phyloP scores from a whole-genome alignment of 306 rosid genomes.

The Sicyos edulis region DNA sequence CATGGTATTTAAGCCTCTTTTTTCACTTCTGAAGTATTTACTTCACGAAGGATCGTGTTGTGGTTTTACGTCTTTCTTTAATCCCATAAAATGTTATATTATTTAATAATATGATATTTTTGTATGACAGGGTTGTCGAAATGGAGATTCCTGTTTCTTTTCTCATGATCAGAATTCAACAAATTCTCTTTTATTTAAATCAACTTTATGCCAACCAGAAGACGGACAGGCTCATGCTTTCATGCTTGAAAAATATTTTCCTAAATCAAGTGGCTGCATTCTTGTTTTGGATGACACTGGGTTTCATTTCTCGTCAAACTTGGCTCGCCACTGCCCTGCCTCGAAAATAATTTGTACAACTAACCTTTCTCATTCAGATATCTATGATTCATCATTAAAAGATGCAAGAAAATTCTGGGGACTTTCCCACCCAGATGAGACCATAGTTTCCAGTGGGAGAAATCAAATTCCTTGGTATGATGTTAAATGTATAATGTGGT shows the following conservation, averaged over 20 bases:
- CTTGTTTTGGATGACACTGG: conserved; percentile 64
- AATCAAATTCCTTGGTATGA: conserved; percentile 58
- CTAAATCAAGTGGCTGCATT: conserved; percentile 39
- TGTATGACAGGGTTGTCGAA: conserved; percentile 66
- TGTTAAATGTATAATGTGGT: conserved; percentile 62
- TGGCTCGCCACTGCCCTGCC: conserved; percentile 44
- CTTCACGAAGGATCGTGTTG: background rate
- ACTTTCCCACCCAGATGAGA: conserved; percentile 52
- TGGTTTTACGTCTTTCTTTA: background rate
- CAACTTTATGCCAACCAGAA: conserved; percentile 48
- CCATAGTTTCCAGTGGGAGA: conserved; percentile 53
- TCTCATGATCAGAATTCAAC: conserved; percentile 47
- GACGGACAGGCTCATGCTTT: conserved; percentile 31
- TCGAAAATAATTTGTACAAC: conserved; percentile 64
- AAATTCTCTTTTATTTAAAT: conserved; percentile 25
- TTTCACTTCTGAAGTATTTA: background rate
- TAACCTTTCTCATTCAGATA: conserved; percentile 36
- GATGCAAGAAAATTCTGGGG: conserved; percentile 61
- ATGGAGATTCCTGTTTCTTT: conserved; percentile 59
- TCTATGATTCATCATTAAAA: conserved; percentile 38
- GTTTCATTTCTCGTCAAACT: conserved; percentile 41
- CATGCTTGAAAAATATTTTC: conserved; percentile 44
- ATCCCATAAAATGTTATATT: background rate
- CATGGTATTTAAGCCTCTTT: too few relatives aligned
- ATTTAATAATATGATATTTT: background rate